Evolutionary conservation across 257 asterid species (phyloP).

Genomic region (Oldenlandia corymbosa): DNA sequence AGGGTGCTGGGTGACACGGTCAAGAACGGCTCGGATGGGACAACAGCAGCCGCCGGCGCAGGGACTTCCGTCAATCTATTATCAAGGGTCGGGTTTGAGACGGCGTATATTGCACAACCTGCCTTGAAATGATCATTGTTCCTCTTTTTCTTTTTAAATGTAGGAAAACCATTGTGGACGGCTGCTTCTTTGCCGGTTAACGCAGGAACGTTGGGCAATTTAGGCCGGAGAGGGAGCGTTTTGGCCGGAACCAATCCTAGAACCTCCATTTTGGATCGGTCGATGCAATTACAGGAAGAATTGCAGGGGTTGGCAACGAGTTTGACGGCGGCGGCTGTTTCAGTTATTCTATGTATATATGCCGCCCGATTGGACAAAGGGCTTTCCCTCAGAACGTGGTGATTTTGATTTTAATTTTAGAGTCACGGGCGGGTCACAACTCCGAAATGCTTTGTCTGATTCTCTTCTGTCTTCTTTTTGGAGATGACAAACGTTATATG

Average conservation of each 20-base stretch:
- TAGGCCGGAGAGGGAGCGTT: constrained; percentile 25
- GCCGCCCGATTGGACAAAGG: too few species aligned
- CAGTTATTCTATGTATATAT: too few species aligned
- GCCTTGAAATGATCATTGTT: neutral
- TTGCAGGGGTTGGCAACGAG: neutral
- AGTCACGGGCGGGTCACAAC: constrained; percentile 8
- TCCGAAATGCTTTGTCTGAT: too few species aligned
- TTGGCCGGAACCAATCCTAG: constrained; percentile 36
- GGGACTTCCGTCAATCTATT: constrained; percentile 14
- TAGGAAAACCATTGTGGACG: constrained; percentile 15
- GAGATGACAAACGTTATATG: too few species aligned
- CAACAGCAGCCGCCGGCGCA: neutral
- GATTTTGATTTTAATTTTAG: neutral
- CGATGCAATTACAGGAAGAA: neutral
- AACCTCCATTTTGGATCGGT: constrained; percentile 32
- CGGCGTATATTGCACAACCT: constrained; percentile 24
- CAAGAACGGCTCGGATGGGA: constrained; percentile 29
- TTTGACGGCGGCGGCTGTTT: neutral
- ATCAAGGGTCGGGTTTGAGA: constrained; percentile 31
- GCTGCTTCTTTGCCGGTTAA: constrained; percentile 21
- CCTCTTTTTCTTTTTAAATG: neutral
- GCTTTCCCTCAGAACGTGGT: too few species aligned
- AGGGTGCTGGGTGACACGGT: constrained; percentile 50
- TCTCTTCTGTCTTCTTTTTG: too few species aligned
- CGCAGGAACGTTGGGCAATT: constrained; percentile 21